phyloP scores from a whole-genome alignment of 495 filamentous ascomycete genomes.

The Penicillium turbatum region DNA sequence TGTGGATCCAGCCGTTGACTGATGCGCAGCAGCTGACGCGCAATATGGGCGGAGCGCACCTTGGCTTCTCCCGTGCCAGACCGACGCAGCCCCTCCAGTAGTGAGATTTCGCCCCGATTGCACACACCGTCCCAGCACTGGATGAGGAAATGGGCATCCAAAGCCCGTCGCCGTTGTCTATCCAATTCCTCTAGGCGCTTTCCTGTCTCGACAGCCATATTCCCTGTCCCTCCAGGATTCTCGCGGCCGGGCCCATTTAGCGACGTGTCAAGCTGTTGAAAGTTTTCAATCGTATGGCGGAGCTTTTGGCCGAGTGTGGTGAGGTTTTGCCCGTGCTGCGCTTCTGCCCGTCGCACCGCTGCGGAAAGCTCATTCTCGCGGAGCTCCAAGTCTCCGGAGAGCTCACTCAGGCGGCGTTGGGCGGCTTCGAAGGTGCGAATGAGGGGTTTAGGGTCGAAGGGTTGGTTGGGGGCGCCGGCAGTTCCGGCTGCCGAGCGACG shows the following conservation, averaged over 20 bases:
- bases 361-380: conserved; percentile 86
- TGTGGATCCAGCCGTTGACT: conserved; percentile 75
- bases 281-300: conserved; percentile 83
- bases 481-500: conserved; percentile 58
- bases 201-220: conserved; percentile 90
- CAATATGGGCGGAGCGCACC: conserved; percentile 84
- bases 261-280: conserved; percentile 80
- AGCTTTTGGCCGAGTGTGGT: conserved; percentile 81
- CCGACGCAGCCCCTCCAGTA: conserved; percentile 74
- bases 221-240: conserved; percentile 81
- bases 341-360: conserved; percentile 84
- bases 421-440: conserved; percentile 94
- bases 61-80: conserved; percentile 80
- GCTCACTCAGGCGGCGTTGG: conserved; percentile 66
- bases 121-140: conserved; percentile 94
- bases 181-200: conserved; percentile 91
- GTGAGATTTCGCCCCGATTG: conserved; percentile 73
- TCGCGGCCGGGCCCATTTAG: conserved; percentile 51
- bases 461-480: conserved; percentile 54
- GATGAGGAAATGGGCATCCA: conserved; percentile 91
- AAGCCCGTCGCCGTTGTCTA: conserved; percentile 78
- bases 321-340: conserved; percentile 84
- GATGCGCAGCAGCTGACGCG: conserved; percentile 80
- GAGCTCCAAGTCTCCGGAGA: conserved; percentile 80
- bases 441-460: conserved; percentile 95